These are phyloP conservation scores for Mucor indicus DNA, from an alignment of 371 early-diverging fungal species.

Conservation along the genomic window DNA sequence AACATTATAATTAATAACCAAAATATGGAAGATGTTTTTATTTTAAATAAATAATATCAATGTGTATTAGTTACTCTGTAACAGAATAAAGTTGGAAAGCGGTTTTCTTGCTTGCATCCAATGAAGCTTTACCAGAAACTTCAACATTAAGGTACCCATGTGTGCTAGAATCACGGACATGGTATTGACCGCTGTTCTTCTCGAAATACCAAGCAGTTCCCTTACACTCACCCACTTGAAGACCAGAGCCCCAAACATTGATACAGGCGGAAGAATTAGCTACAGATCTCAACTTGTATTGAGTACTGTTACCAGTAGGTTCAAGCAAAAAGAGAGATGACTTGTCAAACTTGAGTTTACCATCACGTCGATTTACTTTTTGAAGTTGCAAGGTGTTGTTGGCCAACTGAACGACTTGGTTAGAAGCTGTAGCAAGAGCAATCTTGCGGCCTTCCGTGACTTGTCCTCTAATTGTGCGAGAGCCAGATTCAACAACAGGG, in stretches of 20 bases:
- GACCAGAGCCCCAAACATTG: conserved; percentile 9
- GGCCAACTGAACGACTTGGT: conserved; percentile 1
- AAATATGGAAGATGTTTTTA: too few species aligned
- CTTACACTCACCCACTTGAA: conserved; percentile 13
- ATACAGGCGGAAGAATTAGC: conserved; percentile 10
- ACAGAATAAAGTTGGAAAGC: conserved; percentile 5
- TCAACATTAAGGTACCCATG: conserved; percentile 6
- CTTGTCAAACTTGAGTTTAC: not conserved
- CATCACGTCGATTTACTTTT: conserved; percentile 2
- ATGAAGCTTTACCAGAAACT: not conserved
- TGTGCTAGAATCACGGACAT: conserved; percentile 10
- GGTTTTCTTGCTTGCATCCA: not conserved
- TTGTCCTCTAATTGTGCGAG: conserved; percentile 18
- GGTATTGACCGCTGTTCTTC: conserved; percentile 3
- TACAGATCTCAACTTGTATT: conserved; percentile 16
- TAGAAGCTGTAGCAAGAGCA: conserved; percentile 1
- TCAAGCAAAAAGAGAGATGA: conserved; percentile 1
- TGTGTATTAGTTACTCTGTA: conserved; percentile 4
- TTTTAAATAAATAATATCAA: too few species aligned
- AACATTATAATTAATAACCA: too few species aligned
- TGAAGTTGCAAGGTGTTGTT: not conserved
- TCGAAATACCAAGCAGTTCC: conserved; percentile 19
- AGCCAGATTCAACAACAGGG: conserved; percentile 18
- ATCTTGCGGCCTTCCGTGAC: conserved; percentile 18
- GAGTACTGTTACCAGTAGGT: conserved; percentile 3